Conservation (phyloP, 2,329 filamentous ascomycete genomes). For the Xylariomycetidae sp. region DNA sequence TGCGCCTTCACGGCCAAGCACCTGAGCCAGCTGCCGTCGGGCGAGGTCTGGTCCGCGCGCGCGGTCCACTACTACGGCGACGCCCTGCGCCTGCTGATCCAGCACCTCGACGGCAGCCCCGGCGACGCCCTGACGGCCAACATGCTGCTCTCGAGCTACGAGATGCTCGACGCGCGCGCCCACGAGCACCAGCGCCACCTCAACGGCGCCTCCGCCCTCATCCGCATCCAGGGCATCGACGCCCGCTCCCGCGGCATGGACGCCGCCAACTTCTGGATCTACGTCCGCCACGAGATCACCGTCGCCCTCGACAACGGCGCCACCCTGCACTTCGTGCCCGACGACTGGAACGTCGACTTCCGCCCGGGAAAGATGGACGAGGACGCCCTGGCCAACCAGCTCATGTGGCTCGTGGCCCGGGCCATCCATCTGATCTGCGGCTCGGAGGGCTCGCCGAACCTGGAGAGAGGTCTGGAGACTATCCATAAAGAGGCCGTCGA, state of each 20-base stretch:
- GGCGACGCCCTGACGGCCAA: constrained; percentile 6
- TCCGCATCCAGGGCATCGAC: constrained; percentile 1
- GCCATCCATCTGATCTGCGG: constrained; percentile 4
- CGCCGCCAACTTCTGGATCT: constrained; percentile 7
- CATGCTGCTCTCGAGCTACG: constrained; percentile 7
- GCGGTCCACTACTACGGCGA: constrained; percentile 6
- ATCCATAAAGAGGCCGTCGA: constrained; percentile 2
- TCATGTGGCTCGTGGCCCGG: constrained; percentile 3
- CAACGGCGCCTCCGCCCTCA: constrained; percentile 3
- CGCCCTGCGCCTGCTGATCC: constrained; percentile 3
- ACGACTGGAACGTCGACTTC: constrained; percentile 2
- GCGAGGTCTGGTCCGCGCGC: constrained; percentile 2
- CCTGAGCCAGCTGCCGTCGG: constrained; percentile 3
- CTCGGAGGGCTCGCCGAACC: neutral
- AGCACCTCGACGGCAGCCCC: constrained; percentile 2
- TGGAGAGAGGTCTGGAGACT: neutral
- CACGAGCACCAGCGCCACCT: constrained; percentile 4
- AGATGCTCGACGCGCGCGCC: constrained; percentile 2
- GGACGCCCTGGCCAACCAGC: constrained; percentile 4
- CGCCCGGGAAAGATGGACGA: neutral
- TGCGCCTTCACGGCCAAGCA: constrained; percentile 9
- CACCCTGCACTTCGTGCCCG: constrained; percentile 2
- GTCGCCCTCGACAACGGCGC: constrained; percentile 6
- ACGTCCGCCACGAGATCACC: constrained; percentile 7
- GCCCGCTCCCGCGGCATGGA: constrained; percentile 3